Percentiles rank a stretch among this genome's conserved stretches.
Conservation (phyloP, 106 monocot genomes). For the Xerophyta viscosa region DNA sequence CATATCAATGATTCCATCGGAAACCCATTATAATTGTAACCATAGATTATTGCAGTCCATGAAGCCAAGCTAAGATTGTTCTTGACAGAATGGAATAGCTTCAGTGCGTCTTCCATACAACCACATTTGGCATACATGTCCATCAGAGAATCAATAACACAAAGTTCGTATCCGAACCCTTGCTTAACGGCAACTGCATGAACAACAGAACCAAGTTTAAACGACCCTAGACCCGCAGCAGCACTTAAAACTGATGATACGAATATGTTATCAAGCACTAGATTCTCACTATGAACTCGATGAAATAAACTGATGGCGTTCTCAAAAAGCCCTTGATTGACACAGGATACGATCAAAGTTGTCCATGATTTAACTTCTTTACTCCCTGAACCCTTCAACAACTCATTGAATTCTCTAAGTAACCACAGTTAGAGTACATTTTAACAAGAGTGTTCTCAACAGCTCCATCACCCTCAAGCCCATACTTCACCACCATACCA, state of each 20-base stretch:
- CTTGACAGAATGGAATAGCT: slow-evolving; percentile 10
- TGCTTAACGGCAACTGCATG: slow-evolving; percentile 11
- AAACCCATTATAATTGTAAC: slow-evolving; percentile 15
- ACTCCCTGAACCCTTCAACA: slow-evolving; percentile 12
- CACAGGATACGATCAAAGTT: slow-evolving; percentile 12
- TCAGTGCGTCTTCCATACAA: slow-evolving; percentile 13
- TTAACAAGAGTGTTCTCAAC: slow-evolving; percentile 20
- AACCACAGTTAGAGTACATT: slow-evolving; percentile 15
- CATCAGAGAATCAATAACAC: slow-evolving; percentile 14
- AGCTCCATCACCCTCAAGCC: slow-evolving; percentile 18
- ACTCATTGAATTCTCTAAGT: neutral
- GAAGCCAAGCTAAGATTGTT: neutral
- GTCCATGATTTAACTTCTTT: slow-evolving; percentile 18
- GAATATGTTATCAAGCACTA: slow-evolving; percentile 3
- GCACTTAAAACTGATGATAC: slow-evolving; percentile 9
- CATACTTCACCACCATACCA: slow-evolving; percentile 15
- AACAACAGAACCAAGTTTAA: slow-evolving; percentile 8
- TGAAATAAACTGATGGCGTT: slow-evolving; percentile 7
- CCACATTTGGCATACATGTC: slow-evolving; percentile 25
- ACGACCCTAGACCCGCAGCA: neutral
- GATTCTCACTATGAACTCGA: neutral
- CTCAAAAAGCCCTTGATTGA: slow-evolving; percentile 2
- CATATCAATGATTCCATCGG: slow-evolving; percentile 10
- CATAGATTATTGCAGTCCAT: slow-evolving; percentile 17
- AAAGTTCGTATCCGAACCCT: slow-evolving; percentile 1